Conservation (phyloP, 208 protist genomes). For the Balamuthia mandrillaris region DNA sequence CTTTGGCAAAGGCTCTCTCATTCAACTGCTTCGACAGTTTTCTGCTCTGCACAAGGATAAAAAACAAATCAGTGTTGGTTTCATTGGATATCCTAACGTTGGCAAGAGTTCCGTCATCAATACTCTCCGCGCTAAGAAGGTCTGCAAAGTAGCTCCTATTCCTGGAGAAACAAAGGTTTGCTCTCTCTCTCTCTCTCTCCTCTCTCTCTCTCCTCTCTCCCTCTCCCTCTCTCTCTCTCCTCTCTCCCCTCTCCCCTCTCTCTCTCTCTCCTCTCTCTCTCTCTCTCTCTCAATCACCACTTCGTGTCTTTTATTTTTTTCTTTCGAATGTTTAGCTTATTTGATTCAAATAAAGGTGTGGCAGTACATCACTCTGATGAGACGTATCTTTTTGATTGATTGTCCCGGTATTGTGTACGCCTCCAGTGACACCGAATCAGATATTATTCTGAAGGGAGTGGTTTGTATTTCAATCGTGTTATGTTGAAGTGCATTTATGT, state of each 20-base stretch:
- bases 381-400: conserved; percentile 98
- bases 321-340: background rate
- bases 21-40: conserved; percentile 95
- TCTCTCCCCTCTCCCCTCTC: too few relatives aligned
- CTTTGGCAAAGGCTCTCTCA: conserved; percentile 98
- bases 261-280: too few relatives aligned
- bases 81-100: conserved; percentile 94
- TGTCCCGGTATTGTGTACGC: conserved; percentile 98
- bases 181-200: too few relatives aligned
- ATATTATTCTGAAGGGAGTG: conserved; percentile 97
- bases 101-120: conserved; percentile 99
- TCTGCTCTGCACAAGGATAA: conserved; percentile 78
- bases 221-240: too few relatives aligned
- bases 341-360: conserved; percentile 90
- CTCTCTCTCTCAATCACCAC: too few relatives aligned
- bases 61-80: conserved; percentile 86
- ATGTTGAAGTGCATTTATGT: too few relatives aligned
- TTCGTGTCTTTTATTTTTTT: background rate
- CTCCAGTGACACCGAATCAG: conserved; percentile 87
- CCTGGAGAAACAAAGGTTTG: conserved; percentile 98
- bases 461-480: too few relatives aligned
- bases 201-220: too few relatives aligned
- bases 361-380: conserved; percentile 99
- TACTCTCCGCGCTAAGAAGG: conserved; percentile 91
- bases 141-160: conserved; percentile 98